Conservation (phyloP, 371 early-diverging fungal species). For the Lichtheimia hyalospora region DNA sequence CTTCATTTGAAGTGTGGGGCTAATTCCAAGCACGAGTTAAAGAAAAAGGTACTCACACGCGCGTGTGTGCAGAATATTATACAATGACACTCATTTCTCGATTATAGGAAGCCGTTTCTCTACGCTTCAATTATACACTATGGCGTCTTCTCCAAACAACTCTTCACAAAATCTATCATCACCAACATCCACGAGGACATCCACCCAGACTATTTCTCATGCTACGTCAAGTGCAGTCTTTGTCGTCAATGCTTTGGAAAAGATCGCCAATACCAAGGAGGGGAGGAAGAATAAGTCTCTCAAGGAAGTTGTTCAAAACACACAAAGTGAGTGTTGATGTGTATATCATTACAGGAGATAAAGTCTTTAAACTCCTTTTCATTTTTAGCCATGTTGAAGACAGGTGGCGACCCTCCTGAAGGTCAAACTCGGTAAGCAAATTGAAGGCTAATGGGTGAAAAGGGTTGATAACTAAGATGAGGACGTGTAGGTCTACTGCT, state of each 20-base stretch:
- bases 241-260: slow-evolving; percentile 67
- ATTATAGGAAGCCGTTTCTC: background rate
- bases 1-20: too few species aligned
- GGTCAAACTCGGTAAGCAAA: slow-evolving; percentile 38
- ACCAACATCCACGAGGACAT: slow-evolving; percentile 19
- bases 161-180: slow-evolving; percentile 31
- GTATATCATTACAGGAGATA: background rate
- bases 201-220: slow-evolving; percentile 23
- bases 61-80: background rate
- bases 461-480: background rate
- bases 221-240: slow-evolving; percentile 57
- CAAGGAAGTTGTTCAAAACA: slow-evolving; percentile 45
- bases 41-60: background rate
- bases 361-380: background rate
- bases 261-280: slow-evolving; percentile 55
- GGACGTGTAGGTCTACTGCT: slow-evolving; percentile 34
- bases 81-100: background rate
- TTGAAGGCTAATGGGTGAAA: background rate
- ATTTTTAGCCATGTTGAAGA: slow-evolving; percentile 32
- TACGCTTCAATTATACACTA: slow-evolving; percentile 9
- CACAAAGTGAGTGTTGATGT: slow-evolving; percentile 33
- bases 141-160: slow-evolving; percentile 27
- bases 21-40: background rate
- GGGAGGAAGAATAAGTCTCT: slow-evolving; percentile 53
- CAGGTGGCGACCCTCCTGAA: slow-evolving; percentile 41